Percentiles rank a stretch among this genome's conserved stretches.
Conservation (phyloP, 1,139 yeast species). For the Yamadazyma aaseri region DNA sequence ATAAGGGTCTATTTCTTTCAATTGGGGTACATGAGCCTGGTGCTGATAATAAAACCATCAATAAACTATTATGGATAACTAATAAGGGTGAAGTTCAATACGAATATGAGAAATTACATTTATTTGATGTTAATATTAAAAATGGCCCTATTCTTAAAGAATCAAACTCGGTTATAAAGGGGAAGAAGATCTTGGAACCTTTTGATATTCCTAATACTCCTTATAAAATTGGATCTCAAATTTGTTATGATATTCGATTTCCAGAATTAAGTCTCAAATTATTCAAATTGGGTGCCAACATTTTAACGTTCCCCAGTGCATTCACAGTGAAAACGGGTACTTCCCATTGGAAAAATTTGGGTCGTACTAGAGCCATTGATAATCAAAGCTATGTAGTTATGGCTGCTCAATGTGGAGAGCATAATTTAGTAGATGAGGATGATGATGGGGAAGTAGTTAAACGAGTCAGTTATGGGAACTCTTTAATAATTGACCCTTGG, state of each 20-base stretch:
- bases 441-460: constrained; percentile 28
- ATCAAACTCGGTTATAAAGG: constrained; percentile 81
- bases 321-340: constrained; percentile 89
- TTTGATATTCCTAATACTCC: constrained; percentile 26
- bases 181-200: constrained; percentile 53
- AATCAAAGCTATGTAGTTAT: constrained; percentile 83
- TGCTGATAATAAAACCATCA: constrained; percentile 57
- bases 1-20: constrained; percentile 30
- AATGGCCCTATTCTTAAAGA: constrained; percentile 75
- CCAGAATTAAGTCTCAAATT: constrained; percentile 75
- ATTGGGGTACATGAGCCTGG: constrained; percentile 84
- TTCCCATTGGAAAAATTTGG: constrained; percentile 85
- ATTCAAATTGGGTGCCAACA: constrained; percentile 70
- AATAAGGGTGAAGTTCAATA: constrained; percentile 61
- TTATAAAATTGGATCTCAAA: constrained; percentile 70
- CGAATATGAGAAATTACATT: constrained; percentile 79
- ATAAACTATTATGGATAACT: constrained; percentile 58
- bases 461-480: constrained; percentile 76
- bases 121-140: constrained; percentile 83
- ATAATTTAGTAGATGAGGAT: constrained; percentile 42
- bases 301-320: constrained; percentile 84
- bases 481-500: constrained; percentile 88
- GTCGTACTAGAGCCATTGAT: constrained; percentile 82
- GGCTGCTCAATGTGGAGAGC: constrained; percentile 90
- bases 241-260: constrained; percentile 86